Conservation (phyloP, 106 monocot species). For the Vanilla planifolia region DNA sequence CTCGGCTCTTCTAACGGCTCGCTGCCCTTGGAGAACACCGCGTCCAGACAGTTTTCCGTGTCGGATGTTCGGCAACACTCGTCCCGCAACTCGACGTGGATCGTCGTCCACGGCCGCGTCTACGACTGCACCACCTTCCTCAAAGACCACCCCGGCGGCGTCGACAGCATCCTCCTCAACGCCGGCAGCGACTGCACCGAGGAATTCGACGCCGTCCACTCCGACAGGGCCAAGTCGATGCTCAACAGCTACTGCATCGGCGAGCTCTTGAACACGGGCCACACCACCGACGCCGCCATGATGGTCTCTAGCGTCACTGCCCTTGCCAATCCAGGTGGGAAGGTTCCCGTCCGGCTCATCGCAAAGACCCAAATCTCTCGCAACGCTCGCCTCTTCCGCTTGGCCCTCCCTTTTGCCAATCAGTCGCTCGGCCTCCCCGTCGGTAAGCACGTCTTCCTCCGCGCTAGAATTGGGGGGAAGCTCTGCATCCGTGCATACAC, state of each 20-base stretch:
- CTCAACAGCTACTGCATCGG: conserved; percentile 84
- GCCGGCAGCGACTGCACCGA: conserved; percentile 93
- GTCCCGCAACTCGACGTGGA: conserved; percentile 67
- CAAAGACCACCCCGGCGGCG: conserved; percentile 92
- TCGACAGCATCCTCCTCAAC: conserved; percentile 91
- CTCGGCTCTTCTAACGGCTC: conserved; percentile 27
- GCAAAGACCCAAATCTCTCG: conserved; percentile 49
- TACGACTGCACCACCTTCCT: conserved; percentile 93
- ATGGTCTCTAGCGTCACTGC: too few species aligned
- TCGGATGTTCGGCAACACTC: conserved; percentile 67
- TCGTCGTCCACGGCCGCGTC: conserved; percentile 75
- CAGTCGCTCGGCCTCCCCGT: conserved; percentile 67
- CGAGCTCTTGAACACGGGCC: conserved; percentile 42
- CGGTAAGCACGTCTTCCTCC: conserved; percentile 84
- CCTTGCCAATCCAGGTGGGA: conserved; percentile 64
- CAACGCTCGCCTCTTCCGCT: conserved; percentile 74
- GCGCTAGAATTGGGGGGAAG: conserved; percentile 58
- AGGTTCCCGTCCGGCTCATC: conserved; percentile 52
- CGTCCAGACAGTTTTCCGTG: conserved; percentile 30
- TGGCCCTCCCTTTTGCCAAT: conserved; percentile 51
- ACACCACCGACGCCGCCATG: too few species aligned
- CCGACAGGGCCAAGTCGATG: conserved; percentile 79
- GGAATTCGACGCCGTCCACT: conserved; percentile 96
- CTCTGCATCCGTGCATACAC: conserved; percentile 93
- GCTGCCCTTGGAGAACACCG: too few species aligned